phyloP scores from a whole-genome alignment of 2,329 filamentous ascomycete genomes.

The Phialocephala sp. region DNA sequence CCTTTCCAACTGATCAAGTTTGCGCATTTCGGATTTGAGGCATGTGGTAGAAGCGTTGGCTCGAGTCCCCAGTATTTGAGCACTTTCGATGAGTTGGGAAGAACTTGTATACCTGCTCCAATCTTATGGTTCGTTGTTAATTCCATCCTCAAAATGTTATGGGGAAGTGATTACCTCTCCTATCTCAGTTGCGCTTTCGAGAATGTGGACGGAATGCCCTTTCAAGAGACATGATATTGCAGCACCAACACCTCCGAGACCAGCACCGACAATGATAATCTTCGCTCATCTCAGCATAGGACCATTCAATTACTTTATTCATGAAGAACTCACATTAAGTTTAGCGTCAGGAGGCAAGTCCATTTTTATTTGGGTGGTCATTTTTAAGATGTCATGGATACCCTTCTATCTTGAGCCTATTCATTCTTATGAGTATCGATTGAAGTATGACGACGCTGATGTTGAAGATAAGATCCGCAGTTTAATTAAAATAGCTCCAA shows the following conservation, averaged over 20 bases:
- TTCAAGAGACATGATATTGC: slow-evolving; percentile 1
- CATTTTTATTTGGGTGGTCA: background rate
- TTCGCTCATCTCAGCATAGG: background rate
- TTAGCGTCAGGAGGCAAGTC: background rate
- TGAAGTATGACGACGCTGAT: background rate
- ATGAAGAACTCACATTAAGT: background rate
- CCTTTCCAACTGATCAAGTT: slow-evolving; percentile 5
- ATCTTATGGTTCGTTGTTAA: background rate
- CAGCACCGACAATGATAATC: slow-evolving; percentile 1
- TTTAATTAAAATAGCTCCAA: background rate
- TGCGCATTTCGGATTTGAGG: slow-evolving; percentile 4
- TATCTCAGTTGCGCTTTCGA: background rate
- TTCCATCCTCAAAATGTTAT: no score
- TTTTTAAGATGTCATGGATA: background rate
- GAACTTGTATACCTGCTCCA: slow-evolving; percentile 5
- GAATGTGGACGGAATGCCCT: slow-evolving; percentile 2
- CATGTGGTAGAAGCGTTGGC: background rate
- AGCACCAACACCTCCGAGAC: background rate
- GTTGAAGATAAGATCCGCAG: background rate
- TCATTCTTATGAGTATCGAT: background rate
- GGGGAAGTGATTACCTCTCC: background rate
- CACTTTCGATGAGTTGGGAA: slow-evolving; percentile 7
- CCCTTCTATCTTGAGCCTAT: background rate
- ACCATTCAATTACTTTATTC: background rate
- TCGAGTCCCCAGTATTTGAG: slow-evolving; percentile 6